A percentile compares a stretch with the other conserved stretches of the same genome.
phyloP scores from a whole-genome alignment of 164 flowering plant species.

The Piper longum region DNA sequence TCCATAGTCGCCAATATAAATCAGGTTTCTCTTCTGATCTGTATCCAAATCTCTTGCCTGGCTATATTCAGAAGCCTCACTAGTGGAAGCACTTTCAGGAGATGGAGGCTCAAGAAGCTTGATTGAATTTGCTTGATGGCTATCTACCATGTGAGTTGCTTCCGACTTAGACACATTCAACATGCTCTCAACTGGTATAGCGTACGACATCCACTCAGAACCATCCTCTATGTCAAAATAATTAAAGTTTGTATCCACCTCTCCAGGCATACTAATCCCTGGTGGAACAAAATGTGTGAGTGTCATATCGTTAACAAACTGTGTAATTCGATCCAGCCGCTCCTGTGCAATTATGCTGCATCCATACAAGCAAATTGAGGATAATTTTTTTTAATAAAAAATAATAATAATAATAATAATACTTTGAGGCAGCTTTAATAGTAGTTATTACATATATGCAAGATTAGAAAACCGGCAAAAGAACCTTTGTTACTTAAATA shows the following conservation, averaged over 20 bases:
- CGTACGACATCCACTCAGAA: slow-evolving; percentile 60
- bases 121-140: slow-evolving; percentile 23
- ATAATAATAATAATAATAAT: no score
- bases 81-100: slow-evolving; percentile 39
- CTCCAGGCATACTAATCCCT: slow-evolving; percentile 18
- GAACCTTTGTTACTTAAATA: no score
- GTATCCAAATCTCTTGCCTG: slow-evolving; percentile 27
- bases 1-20: slow-evolving; percentile 27
- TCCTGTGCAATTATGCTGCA: slow-evolving; percentile 88
- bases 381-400: no score
- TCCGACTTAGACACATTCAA: slow-evolving; percentile 64
- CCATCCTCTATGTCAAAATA: slow-evolving; percentile 18
- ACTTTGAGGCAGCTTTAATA: no score
- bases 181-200: slow-evolving; percentile 61
- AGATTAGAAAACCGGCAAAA: no score
- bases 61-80: slow-evolving; percentile 46
- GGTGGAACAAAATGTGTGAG: slow-evolving; percentile 33
- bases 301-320: slow-evolving; percentile 56
- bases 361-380: slow-evolving; percentile 6
- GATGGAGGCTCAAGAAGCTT: slow-evolving; percentile 39
- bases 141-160: slow-evolving; percentile 51
- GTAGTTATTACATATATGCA: no score
- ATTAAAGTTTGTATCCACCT: slow-evolving; percentile 22
- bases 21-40: slow-evolving; percentile 15
- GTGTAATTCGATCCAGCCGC: slow-evolving; percentile 76